Percentiles rank a stretch among this genome's conserved stretches.
Evolutionary conservation across 768 basidiomycete genomes (phyloP).

Genomic region (Hypholoma sublateritium): DNA sequence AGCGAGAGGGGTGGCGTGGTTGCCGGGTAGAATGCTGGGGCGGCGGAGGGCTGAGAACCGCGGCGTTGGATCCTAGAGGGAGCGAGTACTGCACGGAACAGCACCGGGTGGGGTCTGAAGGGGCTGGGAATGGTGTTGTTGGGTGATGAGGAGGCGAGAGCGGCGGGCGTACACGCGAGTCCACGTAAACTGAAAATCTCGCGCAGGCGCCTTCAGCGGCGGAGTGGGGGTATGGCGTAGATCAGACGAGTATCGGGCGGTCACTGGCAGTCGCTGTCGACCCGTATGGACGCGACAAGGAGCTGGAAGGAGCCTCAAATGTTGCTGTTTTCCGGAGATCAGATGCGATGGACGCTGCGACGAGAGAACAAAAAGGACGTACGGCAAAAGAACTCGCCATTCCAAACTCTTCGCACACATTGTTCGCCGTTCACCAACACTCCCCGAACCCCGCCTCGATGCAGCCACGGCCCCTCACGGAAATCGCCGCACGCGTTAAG

Average conservation of each 20-base stretch:
- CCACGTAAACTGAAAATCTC: too few relatives aligned
- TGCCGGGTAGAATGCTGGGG: too few relatives aligned
- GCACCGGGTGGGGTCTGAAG: too few relatives aligned
- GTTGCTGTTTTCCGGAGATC: conserved; percentile 61
- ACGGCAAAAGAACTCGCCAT: conserved; percentile 27
- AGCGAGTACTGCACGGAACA: too few relatives aligned
- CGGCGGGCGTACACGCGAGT: too few relatives aligned
- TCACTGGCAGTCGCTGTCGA: conserved; percentile 61
- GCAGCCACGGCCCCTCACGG: conserved; percentile 38
- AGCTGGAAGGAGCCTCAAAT: conserved; percentile 65
- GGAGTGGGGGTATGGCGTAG: conserved; percentile 74
- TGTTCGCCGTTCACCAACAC: conserved; percentile 50
- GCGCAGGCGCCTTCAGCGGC: too few relatives aligned
- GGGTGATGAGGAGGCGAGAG: too few relatives aligned
- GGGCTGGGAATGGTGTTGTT: too few relatives aligned
- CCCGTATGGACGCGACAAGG: conserved; percentile 68
- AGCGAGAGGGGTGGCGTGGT: too few relatives aligned
- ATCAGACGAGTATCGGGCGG: conserved; percentile 57
- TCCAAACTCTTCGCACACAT: conserved; percentile 36
- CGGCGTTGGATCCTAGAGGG: too few relatives aligned
- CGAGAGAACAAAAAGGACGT: conserved; percentile 40
- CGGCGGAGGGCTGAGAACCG: too few relatives aligned
- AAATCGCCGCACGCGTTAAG: conserved; percentile 51
- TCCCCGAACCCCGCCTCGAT: conserved; percentile 47
- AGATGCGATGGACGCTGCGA: conserved; percentile 29